These are phyloP conservation scores for Avena eriantha DNA, from an alignment of 176 grass and related monocot genomes.

Conservation along the genomic window DNA sequence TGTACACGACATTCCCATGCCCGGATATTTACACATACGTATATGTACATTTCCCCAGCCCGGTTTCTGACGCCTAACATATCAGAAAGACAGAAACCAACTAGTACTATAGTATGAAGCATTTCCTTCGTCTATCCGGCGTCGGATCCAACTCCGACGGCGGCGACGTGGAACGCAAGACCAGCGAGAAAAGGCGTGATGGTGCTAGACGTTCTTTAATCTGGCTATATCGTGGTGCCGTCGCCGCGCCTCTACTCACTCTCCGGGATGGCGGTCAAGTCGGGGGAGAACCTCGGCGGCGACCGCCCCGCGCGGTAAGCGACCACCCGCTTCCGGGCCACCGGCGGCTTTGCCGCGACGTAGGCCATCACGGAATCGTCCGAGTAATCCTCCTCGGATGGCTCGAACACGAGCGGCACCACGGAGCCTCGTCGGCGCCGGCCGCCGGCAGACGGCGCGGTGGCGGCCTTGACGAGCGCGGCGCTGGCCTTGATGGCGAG, in stretches of 20 bases:
- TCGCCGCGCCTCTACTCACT: conserved; percentile 17
- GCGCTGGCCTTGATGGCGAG: conserved; percentile 70
- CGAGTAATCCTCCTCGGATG: conserved; percentile 37
- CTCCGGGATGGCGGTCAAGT: conserved; percentile 69
- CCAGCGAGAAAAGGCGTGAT: background rate
- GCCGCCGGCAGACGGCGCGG: background rate
- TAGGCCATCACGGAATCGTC: background rate
- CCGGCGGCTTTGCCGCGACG: background rate
- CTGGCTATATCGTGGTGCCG: background rate
- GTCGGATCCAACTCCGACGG: conserved; percentile 12
- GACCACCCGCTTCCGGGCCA: conserved; percentile 26
- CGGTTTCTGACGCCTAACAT: background rate
- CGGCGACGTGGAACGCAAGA: background rate
- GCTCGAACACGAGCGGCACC: conserved; percentile 64
- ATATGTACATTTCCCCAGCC: background rate
- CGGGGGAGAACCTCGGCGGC: conserved; percentile 57
- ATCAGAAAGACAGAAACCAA: background rate
- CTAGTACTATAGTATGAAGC: too few relatives aligned
- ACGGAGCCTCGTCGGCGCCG: conserved; percentile 47
- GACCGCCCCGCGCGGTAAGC: conserved; percentile 34
- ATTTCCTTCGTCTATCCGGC: background rate
- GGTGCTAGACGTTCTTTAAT: background rate
- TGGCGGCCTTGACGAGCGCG: conserved; percentile 44
- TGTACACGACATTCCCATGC: background rate
- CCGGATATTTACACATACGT: background rate